Base-by-base conservation (phyloP, 2,329 filamentous ascomycete species). In the Monosporascus sp. region DNA sequence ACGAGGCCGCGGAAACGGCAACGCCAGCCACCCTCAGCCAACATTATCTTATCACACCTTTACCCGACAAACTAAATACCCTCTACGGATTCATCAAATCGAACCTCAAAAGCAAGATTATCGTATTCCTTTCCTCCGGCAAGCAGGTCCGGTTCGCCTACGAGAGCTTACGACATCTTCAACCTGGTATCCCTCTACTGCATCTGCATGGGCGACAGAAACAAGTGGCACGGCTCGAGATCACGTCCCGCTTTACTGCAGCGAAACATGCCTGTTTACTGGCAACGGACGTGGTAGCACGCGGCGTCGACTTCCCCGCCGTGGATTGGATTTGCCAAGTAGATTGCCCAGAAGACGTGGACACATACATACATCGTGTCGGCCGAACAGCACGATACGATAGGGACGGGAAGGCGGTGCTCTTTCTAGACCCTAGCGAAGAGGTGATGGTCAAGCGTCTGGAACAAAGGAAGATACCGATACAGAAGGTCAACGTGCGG, bases 291-390 rank as follows among this genome's bases (percentile, higher is more conserved):
- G 91, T 99, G 6, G 91, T 95, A 4, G 94, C 94, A 0, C 83
- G 94, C 70, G 94, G 94, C 58, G 81, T 99, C 14, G 94, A 99
- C 70, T 97, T 99, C 67, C 94, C 94, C 0, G 87, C 91, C 3
- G 94, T 99, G 0, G 94, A 99, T 69, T 99, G 94, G 88, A 94
- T 99, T 5, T 91, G 99, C n/a, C 94, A 99, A 68, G 81, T 90
- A n/a, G 94, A 99, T 69, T 96, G 90, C 60, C 94, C 94, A 0
- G 94, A 99, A 70, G 93, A 99, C 69, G 88, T 89, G 4, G 94
- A 97, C 65, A 99, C 94, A 0, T 99, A 99, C 65, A 97, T 99
- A 61, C 94, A 99, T 72, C 85, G 94, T 55, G 93, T 97, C 5
- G 94, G 94, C 2, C 84, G 94, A 31, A 97, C 94, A 18, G 94